Percentiles rank a stretch among this genome's conserved stretches.
Evolutionary conservation across 257 asterid genomes (phyloP).

Genomic region (Solanum dulcamara): DNA sequence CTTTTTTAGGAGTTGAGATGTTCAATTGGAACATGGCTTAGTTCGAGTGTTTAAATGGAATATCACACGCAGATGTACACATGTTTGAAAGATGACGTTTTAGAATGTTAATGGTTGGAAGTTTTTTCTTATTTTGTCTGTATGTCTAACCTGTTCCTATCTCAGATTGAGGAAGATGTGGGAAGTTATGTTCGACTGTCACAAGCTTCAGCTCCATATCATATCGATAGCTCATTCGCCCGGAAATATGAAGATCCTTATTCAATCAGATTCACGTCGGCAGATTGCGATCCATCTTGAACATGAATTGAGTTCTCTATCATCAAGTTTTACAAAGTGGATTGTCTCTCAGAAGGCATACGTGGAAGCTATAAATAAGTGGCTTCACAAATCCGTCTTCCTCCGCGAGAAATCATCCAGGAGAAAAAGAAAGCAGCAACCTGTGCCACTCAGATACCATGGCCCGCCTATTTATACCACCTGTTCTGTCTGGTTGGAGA

Average conservation of each 20-base stretch:
- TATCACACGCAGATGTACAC: too few species aligned
- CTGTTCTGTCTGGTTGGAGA: slow-evolving; percentile 71
- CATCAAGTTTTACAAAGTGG: slow-evolving; percentile 74
- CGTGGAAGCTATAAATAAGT: slow-evolving; percentile 61
- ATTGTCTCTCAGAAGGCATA: slow-evolving; percentile 59
- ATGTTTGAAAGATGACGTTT: background rate
- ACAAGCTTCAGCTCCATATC: slow-evolving; percentile 72
- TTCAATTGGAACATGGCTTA: too few species aligned
- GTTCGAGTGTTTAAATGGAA: too few species aligned
- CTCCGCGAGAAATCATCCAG: slow-evolving; percentile 45
- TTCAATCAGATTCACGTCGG: slow-evolving; percentile 51
- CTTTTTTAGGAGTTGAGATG: too few species aligned
- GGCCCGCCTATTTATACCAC: slow-evolving; percentile 95
- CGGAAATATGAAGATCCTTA: slow-evolving; percentile 26
- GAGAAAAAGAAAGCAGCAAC: slow-evolving; percentile 42
- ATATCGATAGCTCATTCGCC: slow-evolving; percentile 58
- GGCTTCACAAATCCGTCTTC: slow-evolving; percentile 75
- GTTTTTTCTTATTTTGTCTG: background rate
- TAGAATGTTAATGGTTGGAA: background rate
- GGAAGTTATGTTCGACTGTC: slow-evolving; percentile 73
- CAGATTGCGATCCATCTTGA: slow-evolving; percentile 46
- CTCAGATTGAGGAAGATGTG: slow-evolving; percentile 85
- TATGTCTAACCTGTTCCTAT: background rate
- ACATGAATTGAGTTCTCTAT: slow-evolving; percentile 38
- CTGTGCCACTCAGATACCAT: slow-evolving; percentile 36